These are phyloP conservation scores for Flaveria brownii DNA, from an alignment of 129 eudicot species.

Conservation along the genomic window DNA sequence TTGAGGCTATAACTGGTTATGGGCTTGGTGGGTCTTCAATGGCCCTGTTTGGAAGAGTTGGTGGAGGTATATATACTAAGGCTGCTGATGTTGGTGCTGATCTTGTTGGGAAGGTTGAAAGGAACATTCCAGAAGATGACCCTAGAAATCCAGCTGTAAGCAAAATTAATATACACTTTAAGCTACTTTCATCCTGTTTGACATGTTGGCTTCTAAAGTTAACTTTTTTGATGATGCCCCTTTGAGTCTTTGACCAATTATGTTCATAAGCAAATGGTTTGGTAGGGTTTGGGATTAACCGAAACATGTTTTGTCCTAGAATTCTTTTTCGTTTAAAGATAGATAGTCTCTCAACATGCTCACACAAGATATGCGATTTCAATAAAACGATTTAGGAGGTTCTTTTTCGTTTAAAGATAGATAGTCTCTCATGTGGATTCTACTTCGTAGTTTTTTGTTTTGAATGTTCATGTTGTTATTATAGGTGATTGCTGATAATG, in stretches of 20 bases:
- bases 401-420: too few relatives aligned
- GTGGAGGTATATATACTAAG: slow-evolving; percentile 74
- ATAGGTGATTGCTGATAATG: slow-evolving; percentile 81
- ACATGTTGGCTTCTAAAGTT: not conserved
- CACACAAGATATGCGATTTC: not conserved
- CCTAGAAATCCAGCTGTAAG: slow-evolving; percentile 84
- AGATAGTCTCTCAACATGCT: not conserved
- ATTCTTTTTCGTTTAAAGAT: too few relatives aligned
- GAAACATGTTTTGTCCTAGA: not conserved
- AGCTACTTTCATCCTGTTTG: not conserved
- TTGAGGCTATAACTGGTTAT: slow-evolving; percentile 72
- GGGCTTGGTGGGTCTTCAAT: slow-evolving; percentile 86
- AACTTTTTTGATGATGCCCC: not conserved
- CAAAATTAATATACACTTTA: not conserved
- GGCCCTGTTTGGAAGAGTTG: slow-evolving; percentile 84
- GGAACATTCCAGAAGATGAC: slow-evolving; percentile 85
- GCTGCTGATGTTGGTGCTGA: slow-evolving; percentile 90
- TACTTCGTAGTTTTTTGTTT: not conserved
- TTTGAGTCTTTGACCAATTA: too few relatives aligned
- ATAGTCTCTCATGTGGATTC: not conserved
- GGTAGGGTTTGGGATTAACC: not conserved
- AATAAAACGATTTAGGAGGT: not conserved
- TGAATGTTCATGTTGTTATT: not conserved
- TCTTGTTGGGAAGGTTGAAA: slow-evolving; percentile 75
- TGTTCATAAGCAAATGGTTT: not conserved